These are phyloP conservation scores for Saccharomycopsis fodiens DNA, from an alignment of 805 yeast species.

Conservation along the genomic window DNA sequence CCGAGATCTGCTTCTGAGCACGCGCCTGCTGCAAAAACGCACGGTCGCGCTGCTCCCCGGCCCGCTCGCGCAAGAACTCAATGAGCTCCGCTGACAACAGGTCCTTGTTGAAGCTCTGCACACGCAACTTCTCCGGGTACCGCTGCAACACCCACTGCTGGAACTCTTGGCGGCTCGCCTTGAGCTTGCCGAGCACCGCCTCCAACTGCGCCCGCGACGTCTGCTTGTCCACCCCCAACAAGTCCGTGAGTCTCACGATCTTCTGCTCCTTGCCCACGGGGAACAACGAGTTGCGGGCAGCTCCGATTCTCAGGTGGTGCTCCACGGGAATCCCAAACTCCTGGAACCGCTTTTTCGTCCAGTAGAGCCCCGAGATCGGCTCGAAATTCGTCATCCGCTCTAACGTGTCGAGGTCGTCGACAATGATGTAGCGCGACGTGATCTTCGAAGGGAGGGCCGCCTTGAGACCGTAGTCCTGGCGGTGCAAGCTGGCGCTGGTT, in stretches of 20 bases:
- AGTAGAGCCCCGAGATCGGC: conserved; percentile 48
- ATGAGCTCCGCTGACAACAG: conserved; percentile 33
- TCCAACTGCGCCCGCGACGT: conserved; percentile 27
- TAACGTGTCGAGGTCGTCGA: conserved; percentile 59
- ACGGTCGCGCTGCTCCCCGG: conserved; percentile 4
- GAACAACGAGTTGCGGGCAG: conserved; percentile 13
- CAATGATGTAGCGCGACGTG: conserved; percentile 51
- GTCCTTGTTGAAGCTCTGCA: conserved; percentile 26
- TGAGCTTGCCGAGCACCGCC: conserved; percentile 34
- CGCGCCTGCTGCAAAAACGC: conserved; percentile 15
- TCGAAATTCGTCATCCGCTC: conserved; percentile 68
- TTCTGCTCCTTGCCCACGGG: conserved; percentile 3
- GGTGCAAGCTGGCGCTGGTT: conserved; percentile 49
- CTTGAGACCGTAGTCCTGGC: conserved; percentile 76
- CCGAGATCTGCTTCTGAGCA: conserved; percentile 34
- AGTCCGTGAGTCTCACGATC: conserved; percentile 4
- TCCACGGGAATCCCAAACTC: conserved; percentile 52
- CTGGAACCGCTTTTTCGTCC: conserved; percentile 58
- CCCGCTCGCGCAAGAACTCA: conserved; percentile 31
- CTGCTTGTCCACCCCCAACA: conserved; percentile 21
- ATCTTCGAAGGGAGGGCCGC: conserved; percentile 57
- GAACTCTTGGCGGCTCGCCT: conserved; percentile 44
- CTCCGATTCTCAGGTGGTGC: conserved; percentile 7
- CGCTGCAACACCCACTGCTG: conserved; percentile 45
- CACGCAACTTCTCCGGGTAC: conserved; percentile 36